phyloP scores from a whole-genome alignment of 2,329 filamentous ascomycete species.

The Pseudodiploospora longispora region DNA sequence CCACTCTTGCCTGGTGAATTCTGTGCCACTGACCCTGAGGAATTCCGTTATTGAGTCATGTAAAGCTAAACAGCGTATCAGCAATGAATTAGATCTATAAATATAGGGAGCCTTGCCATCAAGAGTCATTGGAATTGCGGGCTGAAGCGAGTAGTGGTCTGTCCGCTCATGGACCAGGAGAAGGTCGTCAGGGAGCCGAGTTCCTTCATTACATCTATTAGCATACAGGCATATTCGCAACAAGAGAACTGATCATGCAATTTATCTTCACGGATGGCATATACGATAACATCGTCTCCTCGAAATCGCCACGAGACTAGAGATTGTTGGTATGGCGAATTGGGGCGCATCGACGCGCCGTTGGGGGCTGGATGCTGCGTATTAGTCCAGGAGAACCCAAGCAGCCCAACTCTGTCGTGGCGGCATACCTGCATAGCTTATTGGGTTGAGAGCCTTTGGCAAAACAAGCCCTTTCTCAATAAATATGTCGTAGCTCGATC shows the following conservation, averaged over 20 bases:
- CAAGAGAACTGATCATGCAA: no score
- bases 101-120: no score
- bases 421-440: conserved; percentile 7
- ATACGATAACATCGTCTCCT: conserved; percentile 10
- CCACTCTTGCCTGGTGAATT: no score
- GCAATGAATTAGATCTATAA: no score
- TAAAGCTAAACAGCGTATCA: no score
- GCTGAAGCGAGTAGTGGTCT: conserved; percentile 16
- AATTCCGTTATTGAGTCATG: no score
- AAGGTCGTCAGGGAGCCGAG: conserved; percentile 11
- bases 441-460: conserved; percentile 6
- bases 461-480: conserved; percentile 1
- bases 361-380: conserved; percentile 11
- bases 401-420: neutral
- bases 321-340: conserved; percentile 13
- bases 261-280: conserved; percentile 10
- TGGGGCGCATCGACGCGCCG: conserved; percentile 14
- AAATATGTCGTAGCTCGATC: conserved; percentile 5
- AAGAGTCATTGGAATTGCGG: conserved; percentile 8
- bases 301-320: conserved; percentile 10
- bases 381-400: neutral
- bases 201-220: conserved; percentile 7
- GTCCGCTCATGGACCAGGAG: conserved; percentile 15
- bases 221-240: neutral
- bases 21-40: no score